phyloP scores from a whole-genome alignment of 352 stramenopile species.

The Saprolegnia parasitica region DNA sequence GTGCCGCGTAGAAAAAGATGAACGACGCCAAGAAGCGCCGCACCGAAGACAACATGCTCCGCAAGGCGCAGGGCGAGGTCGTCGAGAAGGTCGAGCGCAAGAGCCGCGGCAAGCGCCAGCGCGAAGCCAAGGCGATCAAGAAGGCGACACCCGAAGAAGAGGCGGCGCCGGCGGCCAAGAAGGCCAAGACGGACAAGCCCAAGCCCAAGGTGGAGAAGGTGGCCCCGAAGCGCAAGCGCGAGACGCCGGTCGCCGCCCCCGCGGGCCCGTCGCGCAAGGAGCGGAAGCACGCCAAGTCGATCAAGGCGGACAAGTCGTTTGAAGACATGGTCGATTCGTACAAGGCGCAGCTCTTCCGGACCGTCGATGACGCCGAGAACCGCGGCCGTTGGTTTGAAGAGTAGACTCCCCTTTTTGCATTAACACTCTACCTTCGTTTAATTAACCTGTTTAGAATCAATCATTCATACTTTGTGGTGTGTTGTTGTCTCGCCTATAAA shows the following conservation, averaged over 20 bases:
- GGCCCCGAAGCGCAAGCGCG: slow-evolving; percentile 3
- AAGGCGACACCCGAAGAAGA: slow-evolving; percentile 37
- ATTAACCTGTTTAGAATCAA: neutral
- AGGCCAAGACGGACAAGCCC: slow-evolving; percentile 35
- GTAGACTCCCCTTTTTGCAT: neutral
- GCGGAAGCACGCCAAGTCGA: slow-evolving; percentile 53
- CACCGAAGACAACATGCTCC: slow-evolving; percentile 57
- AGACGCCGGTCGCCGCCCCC: slow-evolving; percentile 28
- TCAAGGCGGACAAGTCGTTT: slow-evolving; percentile 62
- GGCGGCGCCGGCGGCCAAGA: slow-evolving; percentile 28
- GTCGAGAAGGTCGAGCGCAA: slow-evolving; percentile 42
- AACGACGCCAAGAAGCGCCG: slow-evolving; percentile 62
- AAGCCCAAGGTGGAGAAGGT: slow-evolving; percentile 32
- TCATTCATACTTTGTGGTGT: neutral
- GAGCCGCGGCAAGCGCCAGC: slow-evolving; percentile 67
- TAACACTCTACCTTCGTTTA: neutral
- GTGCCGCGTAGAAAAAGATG: slow-evolving; percentile 14
- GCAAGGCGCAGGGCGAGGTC: slow-evolving; percentile 49
- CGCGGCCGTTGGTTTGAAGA: slow-evolving; percentile 23
- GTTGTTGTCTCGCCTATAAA: too few relatives aligned
- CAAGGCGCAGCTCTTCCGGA: slow-evolving; percentile 80
- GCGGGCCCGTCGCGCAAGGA: slow-evolving; percentile 48
- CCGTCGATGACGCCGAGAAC: slow-evolving; percentile 11
- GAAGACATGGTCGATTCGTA: slow-evolving; percentile 73
- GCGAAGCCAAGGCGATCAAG: slow-evolving; percentile 48